Conservation (phyloP, 2,329 filamentous ascomycete genomes). For the Fusarium lyarnte region DNA sequence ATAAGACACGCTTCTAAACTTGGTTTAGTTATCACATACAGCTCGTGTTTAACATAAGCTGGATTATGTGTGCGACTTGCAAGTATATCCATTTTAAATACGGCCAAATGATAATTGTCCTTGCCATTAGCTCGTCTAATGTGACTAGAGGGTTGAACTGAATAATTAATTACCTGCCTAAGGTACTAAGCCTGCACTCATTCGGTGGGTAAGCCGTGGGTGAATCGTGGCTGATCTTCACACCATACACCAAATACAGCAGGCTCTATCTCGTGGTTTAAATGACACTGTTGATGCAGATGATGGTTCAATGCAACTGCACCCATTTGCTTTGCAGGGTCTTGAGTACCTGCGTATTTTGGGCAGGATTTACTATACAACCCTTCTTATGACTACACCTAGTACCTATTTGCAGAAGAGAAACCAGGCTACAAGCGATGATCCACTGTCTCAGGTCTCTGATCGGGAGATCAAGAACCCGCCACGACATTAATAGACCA, state of each 20-base stretch:
- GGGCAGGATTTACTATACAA: slow-evolving; percentile 20
- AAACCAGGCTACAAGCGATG: slow-evolving; percentile 12
- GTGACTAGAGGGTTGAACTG: slow-evolving; percentile 4
- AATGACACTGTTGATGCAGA: slow-evolving; percentile 10
- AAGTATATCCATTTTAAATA: slow-evolving; percentile 8
- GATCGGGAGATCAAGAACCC: slow-evolving; percentile 25
- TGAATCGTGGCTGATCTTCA: slow-evolving; percentile 38
- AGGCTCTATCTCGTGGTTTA: slow-evolving; percentile 22
- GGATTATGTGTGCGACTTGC: slow-evolving; percentile 5
- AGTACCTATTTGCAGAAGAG: background rate
- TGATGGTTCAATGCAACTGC: slow-evolving; percentile 5
- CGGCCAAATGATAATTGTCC: background rate
- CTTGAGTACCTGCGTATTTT: slow-evolving; percentile 1
- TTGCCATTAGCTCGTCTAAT: slow-evolving; percentile 18
- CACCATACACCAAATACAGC: slow-evolving; percentile 31
- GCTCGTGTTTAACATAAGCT: slow-evolving; percentile 23
- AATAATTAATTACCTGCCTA: background rate
- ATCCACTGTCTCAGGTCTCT: slow-evolving; percentile 42
- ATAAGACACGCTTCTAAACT: slow-evolving; percentile 5
- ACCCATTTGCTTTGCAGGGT: background rate
- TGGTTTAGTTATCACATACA: slow-evolving; percentile 5
- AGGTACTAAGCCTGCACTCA: slow-evolving; percentile 5
- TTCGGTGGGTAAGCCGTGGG: slow-evolving; percentile 26
- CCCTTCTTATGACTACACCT: background rate
- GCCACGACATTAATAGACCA: slow-evolving; percentile 5